Base-by-base conservation (phyloP, 2,329 filamentous ascomycete genomes). In the Calonectria montana region DNA sequence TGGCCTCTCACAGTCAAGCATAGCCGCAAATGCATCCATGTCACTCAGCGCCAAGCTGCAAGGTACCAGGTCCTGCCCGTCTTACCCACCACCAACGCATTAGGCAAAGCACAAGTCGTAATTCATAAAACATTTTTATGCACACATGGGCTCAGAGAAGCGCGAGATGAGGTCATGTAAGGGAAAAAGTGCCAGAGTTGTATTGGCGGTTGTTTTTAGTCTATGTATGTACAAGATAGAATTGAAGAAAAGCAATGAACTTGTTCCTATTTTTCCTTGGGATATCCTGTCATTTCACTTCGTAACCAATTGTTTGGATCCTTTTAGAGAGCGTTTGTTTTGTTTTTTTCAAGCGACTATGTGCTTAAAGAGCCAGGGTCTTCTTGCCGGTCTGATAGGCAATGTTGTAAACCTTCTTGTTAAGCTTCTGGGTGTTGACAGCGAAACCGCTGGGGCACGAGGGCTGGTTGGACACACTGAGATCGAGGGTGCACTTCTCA, bases 381-480 rank as follows among this genome's bases (percentile, higher is more conserved):
- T 59, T 59, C 65, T 85, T 79, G 57, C 89, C 89, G 18, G 87
- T 86, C 37, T 84, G 84, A 75, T 90, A 90, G 75, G 82, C 78
- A 71, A 90, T 86, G 81, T 90, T 88, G 79, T 85, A 85, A 31
- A 90, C 88, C 10, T 85, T 84, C 2, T 81, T 73, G 16, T 77
- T 79, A 2, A 74, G 71, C 3, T 72, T 3, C 35, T 29, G 4
- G 23, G 1, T 8, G 66, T 73, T 70, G 62, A 53, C 65, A 48
- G 87, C 88, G 27, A 90, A 83, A 25, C 77, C 78, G 76, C 85
- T 84, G 27, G 86, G 83, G 82, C 89, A 91, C 29, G 74, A 79
- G 10, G 88, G 83, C 83, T 90, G 88, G 83, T 90, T 90, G 73
- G 86, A 76, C 75, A 81, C 67, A 77, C 82, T 82, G 77, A 88